These are phyloP conservation scores for Boletus reticuloceps DNA, from an alignment of 768 basidiomycete genomes.

Conservation along the genomic window DNA sequence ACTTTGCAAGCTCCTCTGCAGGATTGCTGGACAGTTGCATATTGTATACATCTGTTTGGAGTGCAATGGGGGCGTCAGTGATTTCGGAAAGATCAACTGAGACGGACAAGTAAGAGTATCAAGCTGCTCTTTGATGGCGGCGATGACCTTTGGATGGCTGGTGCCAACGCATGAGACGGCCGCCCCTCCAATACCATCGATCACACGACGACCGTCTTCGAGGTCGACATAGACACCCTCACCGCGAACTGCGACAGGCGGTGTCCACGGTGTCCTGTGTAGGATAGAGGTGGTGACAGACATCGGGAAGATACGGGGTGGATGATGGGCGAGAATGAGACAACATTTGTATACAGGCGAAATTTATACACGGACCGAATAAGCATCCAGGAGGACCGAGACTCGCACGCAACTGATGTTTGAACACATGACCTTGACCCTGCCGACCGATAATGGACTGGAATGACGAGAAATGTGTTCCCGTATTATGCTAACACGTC, in stretches of 20 bases:
- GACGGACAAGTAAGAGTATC: conserved; percentile 73
- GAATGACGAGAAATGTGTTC: neutral
- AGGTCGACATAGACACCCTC: conserved; percentile 72
- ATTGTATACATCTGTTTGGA: conserved; percentile 71
- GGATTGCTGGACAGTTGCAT: conserved; percentile 81
- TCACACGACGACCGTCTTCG: conserved; percentile 62
- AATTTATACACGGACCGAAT: neutral
- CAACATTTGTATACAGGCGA: neutral
- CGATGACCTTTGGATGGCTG: conserved; percentile 65
- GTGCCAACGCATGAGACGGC: conserved; percentile 81
- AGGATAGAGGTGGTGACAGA: conserved; percentile 41
- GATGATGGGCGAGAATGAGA: neutral
- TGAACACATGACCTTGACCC: neutral
- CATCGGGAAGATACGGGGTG: conserved; percentile 10
- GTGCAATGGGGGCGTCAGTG: neutral
- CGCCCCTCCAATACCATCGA: conserved; percentile 85
- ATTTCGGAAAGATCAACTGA: neutral
- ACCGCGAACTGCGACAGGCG: conserved; percentile 62
- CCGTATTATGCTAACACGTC: too few relatives aligned
- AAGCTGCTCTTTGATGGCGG: conserved; percentile 77
- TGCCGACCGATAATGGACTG: too few relatives aligned
- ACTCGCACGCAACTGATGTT: neutral
- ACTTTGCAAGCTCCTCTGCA: conserved; percentile 74
- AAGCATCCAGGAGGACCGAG: neutral
- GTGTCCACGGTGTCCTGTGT: conserved; percentile 71